Conservation (phyloP, 352 stramenopile genomes). For the Globisporangium polare region DNA sequence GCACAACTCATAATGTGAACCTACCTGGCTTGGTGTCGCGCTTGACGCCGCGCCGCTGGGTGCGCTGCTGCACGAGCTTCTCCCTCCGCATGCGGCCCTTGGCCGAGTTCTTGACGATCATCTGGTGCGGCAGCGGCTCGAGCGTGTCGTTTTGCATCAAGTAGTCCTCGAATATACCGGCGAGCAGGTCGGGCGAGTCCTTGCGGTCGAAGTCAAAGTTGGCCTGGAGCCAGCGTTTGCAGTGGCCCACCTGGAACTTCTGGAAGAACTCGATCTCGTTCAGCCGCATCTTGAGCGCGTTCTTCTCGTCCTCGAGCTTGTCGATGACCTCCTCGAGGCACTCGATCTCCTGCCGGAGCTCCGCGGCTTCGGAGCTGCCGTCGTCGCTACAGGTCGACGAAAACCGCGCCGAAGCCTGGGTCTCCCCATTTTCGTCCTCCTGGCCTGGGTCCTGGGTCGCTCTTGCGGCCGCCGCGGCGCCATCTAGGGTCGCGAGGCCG, state of each 20-base stretch:
- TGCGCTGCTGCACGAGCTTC: slow-evolving; percentile 27
- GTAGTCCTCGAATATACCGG: slow-evolving; percentile 51
- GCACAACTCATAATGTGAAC: not conserved
- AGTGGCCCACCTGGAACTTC: slow-evolving; percentile 36
- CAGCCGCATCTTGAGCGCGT: slow-evolving; percentile 43
- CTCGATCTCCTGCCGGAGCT: slow-evolving; percentile 39
- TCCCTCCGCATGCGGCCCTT: slow-evolving; percentile 26
- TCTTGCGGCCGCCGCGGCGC: not conserved
- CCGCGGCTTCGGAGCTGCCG: not conserved
- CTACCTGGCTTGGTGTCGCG: slow-evolving; percentile 18
- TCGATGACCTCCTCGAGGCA: slow-evolving; percentile 36
- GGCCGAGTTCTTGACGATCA: slow-evolving; percentile 50
- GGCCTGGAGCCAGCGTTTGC: slow-evolving; percentile 42
- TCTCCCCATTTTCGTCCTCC: not conserved
- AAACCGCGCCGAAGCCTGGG: not conserved
- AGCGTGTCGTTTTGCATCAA: slow-evolving; percentile 42
- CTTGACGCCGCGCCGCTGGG: slow-evolving; percentile 19
- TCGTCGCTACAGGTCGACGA: not conserved
- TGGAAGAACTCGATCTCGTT: slow-evolving; percentile 37
- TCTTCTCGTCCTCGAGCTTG: slow-evolving; percentile 39
- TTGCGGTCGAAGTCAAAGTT: slow-evolving; percentile 63
- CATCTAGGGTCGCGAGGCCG: slow-evolving; percentile 6
- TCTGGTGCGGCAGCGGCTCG: slow-evolving; percentile 42
- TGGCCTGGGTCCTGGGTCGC: not conserved
- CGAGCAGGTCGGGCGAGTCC: slow-evolving; percentile 41